Percentiles rank a stretch among this genome's conserved stretches.
These are phyloP conservation scores for Aureococcus anophagefferens DNA, from an alignment of 108 stramenopile species.

Conservation along the genomic window DNA sequence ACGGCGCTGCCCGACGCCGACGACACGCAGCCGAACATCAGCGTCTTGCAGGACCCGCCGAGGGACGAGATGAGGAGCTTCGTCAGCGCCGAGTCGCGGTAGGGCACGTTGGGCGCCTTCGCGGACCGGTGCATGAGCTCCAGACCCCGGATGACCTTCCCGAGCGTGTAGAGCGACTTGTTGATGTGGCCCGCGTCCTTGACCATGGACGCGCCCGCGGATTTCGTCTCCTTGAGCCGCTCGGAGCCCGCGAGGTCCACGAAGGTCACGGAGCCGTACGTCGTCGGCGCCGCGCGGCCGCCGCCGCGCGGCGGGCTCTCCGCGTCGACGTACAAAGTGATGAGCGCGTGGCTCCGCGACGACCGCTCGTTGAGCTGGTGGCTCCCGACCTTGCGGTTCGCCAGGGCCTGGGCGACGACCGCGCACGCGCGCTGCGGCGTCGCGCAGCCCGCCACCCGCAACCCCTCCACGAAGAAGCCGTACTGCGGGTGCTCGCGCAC, in stretches of 20 bases:
- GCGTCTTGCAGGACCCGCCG: slow-evolving; percentile 12
- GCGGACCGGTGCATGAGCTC: not conserved
- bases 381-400: not conserved
- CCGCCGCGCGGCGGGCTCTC: not conserved
- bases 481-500: slow-evolving; percentile 14
- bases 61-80: slow-evolving; percentile 21
- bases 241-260: slow-evolving; percentile 23
- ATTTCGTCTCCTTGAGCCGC: slow-evolving; percentile 14
- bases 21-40: slow-evolving; percentile 13
- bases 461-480: slow-evolving; percentile 18
- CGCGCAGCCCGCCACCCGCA: not conserved
- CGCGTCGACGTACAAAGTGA: slow-evolving; percentile 19
- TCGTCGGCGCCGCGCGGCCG: not conserved
- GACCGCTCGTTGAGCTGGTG: slow-evolving; percentile 16
- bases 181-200: slow-evolving; percentile 26
- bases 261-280: slow-evolving; percentile 5
- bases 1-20: slow-evolving; percentile 1
- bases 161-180: slow-evolving; percentile 22
- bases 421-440: not conserved
- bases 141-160: slow-evolving; percentile 26
- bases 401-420: not conserved
- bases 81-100: slow-evolving; percentile 23
- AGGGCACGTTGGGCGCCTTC: slow-evolving; percentile 14
- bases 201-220: slow-evolving; percentile 1
- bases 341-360: slow-evolving; percentile 9